Evolutionary conservation across 768 basidiomycete species (phyloP), one percentile per base, ranked within the genome.

Genomic region (Terana coerulea): DNA sequence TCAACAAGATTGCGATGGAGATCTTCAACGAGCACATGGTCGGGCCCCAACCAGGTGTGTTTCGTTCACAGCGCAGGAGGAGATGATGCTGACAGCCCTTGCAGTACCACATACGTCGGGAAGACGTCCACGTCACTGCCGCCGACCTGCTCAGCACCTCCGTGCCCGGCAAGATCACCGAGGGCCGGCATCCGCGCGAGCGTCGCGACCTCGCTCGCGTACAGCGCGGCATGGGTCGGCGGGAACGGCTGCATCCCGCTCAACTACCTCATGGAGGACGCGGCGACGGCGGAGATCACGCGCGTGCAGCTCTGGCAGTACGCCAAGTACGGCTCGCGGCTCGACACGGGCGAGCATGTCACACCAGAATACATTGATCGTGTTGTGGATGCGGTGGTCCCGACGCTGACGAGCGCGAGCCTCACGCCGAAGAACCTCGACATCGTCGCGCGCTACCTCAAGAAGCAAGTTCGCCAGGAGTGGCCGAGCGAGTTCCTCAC

Each of bases 291-390:
- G 4, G 97, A 99, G 69, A 99, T 99, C 58, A 91, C 97, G 19
- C 91, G 97, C 44, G 87, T 94, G 44, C 97, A 99, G 71, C 80
- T 99, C 29, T 99, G 97, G 97, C 94, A 97, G 69, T 99, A 95
- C 94, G 87, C 86, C 56, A 88, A 91, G 67, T 87, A 95, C 64
- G 75, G 75, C 41, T 69, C 80, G 54, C 82, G 86, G 29, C 69
- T 79, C 52, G 86, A 88, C 58, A 74, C 77, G 3, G 90, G 91
- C 33, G 75, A 80, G 61, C 71, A 75, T 17, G 77, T 95, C 68
- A 88, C 86, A 14, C 71, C 79, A 14, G 76, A 77, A 50, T 83
- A 86, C 63, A 72, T 97, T 44, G 86, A 88, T 61, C 66, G 69
- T 47, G 71, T 88, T 69, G 72, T 88, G 53, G 78, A 80, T 49